Base-by-base conservation (phyloP, 306 rosid genomes). In the Echinosophora koreensis region DNA sequence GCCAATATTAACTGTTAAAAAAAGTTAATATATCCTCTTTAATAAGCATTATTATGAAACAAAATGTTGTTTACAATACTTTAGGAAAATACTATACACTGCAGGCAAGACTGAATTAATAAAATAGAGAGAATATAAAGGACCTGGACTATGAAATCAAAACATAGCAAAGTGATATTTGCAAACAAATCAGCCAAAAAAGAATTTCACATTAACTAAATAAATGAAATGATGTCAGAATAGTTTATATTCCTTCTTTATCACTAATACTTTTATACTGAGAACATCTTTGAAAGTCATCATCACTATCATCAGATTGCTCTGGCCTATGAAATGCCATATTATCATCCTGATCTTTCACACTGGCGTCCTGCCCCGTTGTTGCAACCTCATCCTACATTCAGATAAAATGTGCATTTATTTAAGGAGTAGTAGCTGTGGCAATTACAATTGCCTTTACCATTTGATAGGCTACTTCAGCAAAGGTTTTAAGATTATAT, bases 221-320 rank as follows among this genome's bases (percentile, higher is more conserved):
- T 44, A 22, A 74, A 58, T 18, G 4, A n/a, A 73, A 58, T 44
- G 46, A 69, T 58, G 15, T 37, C 60, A 60, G 9, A 11, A 65
- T 4, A 61, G 12, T 42, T 55, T 6, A 65, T 38, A 27, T 28
- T 74, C 11, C 30, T 55, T 72, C 11, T 69, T 10, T 70, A 38
- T 72, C 49, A 35, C 59, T 73, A 80, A 81, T 74, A 66, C 84
- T 87, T 59, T 75, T 77, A 71, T 86, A 90, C 9, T 81, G 67
- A 51, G 80, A 62, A 92, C 90, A 89, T 46, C 54, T 66, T 60
- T 76, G 46, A 41, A 46, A 50, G 8, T 57, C 76, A 27, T 86
- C 92, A 8, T 88, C 93, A 51, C 76, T 60, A 72, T 71, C 90
- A 17, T 88, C 86, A 71, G 80, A 66, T 83, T 90, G 88, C 47